A percentile compares a stretch with the other conserved stretches of the same genome.
Conservation (phyloP, 2,329 filamentous ascomycete genomes). For the Trichophyton rubrum region DNA sequence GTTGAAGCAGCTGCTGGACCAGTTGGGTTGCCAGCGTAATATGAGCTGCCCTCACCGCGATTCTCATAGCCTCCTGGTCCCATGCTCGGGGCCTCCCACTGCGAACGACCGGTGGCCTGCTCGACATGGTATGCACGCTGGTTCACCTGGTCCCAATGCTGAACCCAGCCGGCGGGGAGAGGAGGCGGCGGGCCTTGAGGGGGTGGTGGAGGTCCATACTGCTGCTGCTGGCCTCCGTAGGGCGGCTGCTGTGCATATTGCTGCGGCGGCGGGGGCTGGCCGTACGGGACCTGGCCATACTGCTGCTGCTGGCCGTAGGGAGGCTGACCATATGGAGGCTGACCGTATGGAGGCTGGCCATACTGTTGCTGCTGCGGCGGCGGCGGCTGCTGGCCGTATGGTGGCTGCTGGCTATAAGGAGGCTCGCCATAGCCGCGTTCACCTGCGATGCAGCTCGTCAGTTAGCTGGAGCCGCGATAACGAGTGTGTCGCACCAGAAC, state of each 20-base stretch:
- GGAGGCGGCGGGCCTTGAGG: constrained; percentile 25
- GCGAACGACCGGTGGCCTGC: constrained; percentile 36
- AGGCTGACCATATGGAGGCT: constrained; percentile 14
- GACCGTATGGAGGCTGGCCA: constrained; percentile 9
- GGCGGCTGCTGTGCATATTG: constrained; percentile 7
- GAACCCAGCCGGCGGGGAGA: constrained; percentile 34
- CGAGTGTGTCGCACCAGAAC: too few relatives aligned
- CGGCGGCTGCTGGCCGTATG: not conserved
- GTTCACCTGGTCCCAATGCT: constrained; percentile 35
- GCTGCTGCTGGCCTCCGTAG: constrained; percentile 5
- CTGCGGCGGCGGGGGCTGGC: constrained; percentile 5
- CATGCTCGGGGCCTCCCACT: constrained; percentile 41
- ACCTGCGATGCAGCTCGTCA: not conserved
- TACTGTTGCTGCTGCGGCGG: not conserved
- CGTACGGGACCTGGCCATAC: constrained; percentile 14
- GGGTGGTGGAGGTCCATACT: constrained; percentile 19
- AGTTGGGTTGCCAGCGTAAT: constrained; percentile 19
- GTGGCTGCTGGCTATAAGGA: constrained; percentile 11
- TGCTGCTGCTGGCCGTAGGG: constrained; percentile 8
- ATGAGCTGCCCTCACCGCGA: constrained; percentile 47
- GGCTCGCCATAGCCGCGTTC: constrained; percentile 12
- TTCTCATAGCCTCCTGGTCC: constrained; percentile 49
- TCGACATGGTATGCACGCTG: constrained; percentile 39
- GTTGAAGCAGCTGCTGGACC: not conserved
- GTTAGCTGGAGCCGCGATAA: not conserved